Evolutionary conservation across 139 green algal genomes (phyloP).

Genomic region (Coelastrella sp.): DNA sequence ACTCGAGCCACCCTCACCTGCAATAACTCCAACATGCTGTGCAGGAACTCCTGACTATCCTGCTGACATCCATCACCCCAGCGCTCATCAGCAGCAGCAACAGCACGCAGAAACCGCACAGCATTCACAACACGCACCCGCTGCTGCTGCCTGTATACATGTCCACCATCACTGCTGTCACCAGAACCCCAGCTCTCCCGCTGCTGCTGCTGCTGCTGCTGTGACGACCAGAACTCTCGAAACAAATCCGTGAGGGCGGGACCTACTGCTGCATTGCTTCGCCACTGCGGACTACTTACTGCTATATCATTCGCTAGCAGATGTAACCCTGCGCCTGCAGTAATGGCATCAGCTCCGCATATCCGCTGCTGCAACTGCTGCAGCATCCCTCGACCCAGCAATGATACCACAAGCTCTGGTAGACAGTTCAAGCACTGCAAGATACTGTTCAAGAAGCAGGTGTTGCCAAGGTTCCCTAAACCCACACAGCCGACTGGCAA

Average conservation of each 20-base stretch:
- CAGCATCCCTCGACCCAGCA: not conserved
- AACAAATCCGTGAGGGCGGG: constrained; percentile 63
- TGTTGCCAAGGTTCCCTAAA: constrained; percentile 89
- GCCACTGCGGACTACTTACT: not conserved
- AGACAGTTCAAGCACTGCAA: constrained; percentile 72
- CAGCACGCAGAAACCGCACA: not conserved
- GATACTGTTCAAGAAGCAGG: constrained; percentile 87
- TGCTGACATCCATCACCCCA: constrained; percentile 77
- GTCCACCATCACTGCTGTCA: no score
- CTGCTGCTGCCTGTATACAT: not conserved
- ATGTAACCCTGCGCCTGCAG: not conserved
- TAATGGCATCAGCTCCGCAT: no score
- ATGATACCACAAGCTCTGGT: constrained; percentile 57
- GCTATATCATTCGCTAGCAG: no score
- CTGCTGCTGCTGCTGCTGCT: no score
- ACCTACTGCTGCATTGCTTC: constrained; percentile 40
- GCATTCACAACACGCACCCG: constrained; percentile 8
- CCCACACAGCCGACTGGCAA: constrained; percentile 61
- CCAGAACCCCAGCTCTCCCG: no score
- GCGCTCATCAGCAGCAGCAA: constrained; percentile 58
- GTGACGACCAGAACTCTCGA: constrained; percentile 46
- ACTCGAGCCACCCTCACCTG: constrained; percentile 62
- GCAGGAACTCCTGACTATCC: constrained; percentile 79
- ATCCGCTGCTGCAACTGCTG: constrained; percentile 3
- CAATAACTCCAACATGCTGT: constrained; percentile 67